Conservation (phyloP, 805 yeast species). For the Schwanniomyces yamadae region DNA sequence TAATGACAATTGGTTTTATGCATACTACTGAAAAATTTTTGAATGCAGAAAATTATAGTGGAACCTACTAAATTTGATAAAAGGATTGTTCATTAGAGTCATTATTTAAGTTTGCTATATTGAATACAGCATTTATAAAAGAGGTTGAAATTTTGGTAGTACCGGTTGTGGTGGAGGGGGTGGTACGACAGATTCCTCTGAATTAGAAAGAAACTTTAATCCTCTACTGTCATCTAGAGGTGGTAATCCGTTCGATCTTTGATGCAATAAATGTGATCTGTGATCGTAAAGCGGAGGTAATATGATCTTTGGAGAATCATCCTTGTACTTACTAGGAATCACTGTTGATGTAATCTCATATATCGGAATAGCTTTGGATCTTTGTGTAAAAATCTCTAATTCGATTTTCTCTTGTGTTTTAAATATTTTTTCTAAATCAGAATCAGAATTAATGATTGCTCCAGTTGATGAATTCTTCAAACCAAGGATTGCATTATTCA, state of each 20-base stretch:
- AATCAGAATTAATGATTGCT: conserved; percentile 27
- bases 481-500: conserved; percentile 19
- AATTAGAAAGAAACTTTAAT: conserved; percentile 20
- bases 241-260: conserved; percentile 5
- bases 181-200: conserved; percentile 16
- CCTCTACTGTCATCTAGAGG: conserved; percentile 2
- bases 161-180: conserved; percentile 29
- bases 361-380: conserved; percentile 33
- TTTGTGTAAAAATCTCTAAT: conserved; percentile 37
- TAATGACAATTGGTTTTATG: too few relatives aligned
- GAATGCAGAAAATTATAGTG: too few relatives aligned
- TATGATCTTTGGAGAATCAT: conserved; percentile 24
- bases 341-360: conserved; percentile 36
- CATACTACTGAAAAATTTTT: too few relatives aligned
- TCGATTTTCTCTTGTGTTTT: conserved; percentile 28
- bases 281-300: conserved; percentile 34
- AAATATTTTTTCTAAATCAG: conserved; percentile 40
- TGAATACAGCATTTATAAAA: too few relatives aligned
- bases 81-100: too few relatives aligned
- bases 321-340: conserved; percentile 16
- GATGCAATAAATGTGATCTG: conserved; percentile 9
- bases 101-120: too few relatives aligned
- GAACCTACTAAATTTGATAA: too few relatives aligned
- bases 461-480: conserved; percentile 27
- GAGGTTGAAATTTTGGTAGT: conserved; percentile 34